phyloP scores from a whole-genome alignment of 2,329 filamentous ascomycete species.

The Xylariaceae sp. region DNA sequence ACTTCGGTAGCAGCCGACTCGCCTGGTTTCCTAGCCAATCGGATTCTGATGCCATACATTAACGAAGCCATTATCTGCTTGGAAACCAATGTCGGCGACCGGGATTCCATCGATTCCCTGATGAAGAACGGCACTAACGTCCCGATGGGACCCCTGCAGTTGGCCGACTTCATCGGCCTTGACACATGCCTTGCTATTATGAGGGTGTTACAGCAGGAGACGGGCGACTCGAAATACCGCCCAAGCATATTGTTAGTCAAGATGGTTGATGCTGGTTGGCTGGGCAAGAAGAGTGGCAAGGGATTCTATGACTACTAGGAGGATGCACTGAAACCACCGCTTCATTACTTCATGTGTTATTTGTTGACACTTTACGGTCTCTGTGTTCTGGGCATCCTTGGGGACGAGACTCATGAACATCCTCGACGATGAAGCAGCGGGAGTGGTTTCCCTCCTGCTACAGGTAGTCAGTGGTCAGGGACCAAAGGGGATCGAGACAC shows the following conservation, averaged over 20 bases:
- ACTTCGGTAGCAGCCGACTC: slow-evolving; percentile 81
- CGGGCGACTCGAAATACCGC: slow-evolving; percentile 92
- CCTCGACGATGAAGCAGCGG: too few relatives aligned
- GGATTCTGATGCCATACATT: slow-evolving; percentile 98
- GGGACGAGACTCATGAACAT: too few relatives aligned
- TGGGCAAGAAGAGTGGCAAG: slow-evolving; percentile 95
- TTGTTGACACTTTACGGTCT: neutral
- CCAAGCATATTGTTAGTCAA: slow-evolving; percentile 81
- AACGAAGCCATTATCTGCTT: slow-evolving; percentile 93
- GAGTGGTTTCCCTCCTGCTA: too few relatives aligned
- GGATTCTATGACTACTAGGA: slow-evolving; percentile 83
- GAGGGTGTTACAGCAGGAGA: slow-evolving; percentile 87
- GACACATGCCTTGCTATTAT: slow-evolving; percentile 97
- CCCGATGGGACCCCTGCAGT: slow-evolving; percentile 88
- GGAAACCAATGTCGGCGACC: slow-evolving; percentile 82
- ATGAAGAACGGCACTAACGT: slow-evolving; percentile 99
- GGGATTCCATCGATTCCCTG: slow-evolving; percentile 91
- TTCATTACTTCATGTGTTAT: neutral
- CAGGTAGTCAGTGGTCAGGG: too few relatives aligned
- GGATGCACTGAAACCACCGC: neutral
- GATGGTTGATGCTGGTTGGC: slow-evolving; percentile 97
- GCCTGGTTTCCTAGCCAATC: slow-evolving; percentile 91
- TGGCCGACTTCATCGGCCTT: slow-evolving; percentile 95
- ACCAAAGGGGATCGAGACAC: too few relatives aligned
- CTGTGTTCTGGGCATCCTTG: neutral